Evolutionary conservation across 2,329 filamentous ascomycete genomes (phyloP), one percentile per base, ranked within the genome.

Genomic region (Calycina herbarum): DNA sequence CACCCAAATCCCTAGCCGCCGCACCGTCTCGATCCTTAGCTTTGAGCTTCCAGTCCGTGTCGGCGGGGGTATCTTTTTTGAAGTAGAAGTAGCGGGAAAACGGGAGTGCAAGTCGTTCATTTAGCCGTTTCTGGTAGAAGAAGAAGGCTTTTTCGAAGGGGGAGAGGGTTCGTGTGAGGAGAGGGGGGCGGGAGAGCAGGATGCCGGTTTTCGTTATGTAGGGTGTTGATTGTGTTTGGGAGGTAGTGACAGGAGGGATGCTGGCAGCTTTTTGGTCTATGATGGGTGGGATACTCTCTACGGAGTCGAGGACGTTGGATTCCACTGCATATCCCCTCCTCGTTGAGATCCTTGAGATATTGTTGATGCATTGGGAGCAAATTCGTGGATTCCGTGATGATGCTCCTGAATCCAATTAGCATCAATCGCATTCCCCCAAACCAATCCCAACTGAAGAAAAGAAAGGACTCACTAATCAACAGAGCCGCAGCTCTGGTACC

Each of bases 61-160:
- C 91, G 8, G 87, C 84, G 1, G 93, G 89, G 11, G 94, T 96
- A 76, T 92, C 92, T 72, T 89, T 89, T 82, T 96, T 96, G 86
- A 94, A 96, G 85, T 96, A 99, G 81, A 98, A 95, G 77, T 91
- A 91, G 71, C 91, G 88, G 64, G 91, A 91, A 78, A 98, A 99
- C 1, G 94, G 92, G 4, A 95, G 85, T 24, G 89, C 88, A 62
- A 97, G 85, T 56, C 95, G 91, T 83, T 99, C 95, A 79, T 98
- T 97, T 67, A 99, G 85, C 15, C 95, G 93, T 74, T 94, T 94
- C 81, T 99, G 95, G 82, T 99, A 99, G 77, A 99, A 93, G 83
- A 90, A 97, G 81, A 90, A 98, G 69, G 94, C 85, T 76, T 93
- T 91, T 79, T 99, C 95, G 79, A 99, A 98, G 13, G 92, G 84